These are phyloP conservation scores for Bryum argenteum DNA, from an alignment of 225 moss, liverwort and hornwort species.

Conservation along the genomic window DNA sequence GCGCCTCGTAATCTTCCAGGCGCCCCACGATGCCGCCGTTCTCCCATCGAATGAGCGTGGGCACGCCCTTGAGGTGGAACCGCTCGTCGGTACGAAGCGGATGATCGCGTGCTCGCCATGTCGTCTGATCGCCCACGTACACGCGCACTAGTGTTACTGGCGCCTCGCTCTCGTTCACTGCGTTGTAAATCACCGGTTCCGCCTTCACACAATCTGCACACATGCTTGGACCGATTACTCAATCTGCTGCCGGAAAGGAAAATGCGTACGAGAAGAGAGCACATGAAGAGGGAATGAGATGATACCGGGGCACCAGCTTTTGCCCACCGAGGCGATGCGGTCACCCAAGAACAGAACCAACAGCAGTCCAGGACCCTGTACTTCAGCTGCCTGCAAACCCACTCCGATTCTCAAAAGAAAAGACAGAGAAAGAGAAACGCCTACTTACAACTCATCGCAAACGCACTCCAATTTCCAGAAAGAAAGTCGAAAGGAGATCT, in stretches of 20 bases:
- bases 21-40: constrained; percentile 72
- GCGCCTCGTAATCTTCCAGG: constrained; percentile 85
- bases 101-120: constrained; percentile 78
- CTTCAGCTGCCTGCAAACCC: constrained; percentile 59
- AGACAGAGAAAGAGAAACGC: too few species aligned
- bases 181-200: constrained; percentile 87
- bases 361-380: constrained; percentile 74
- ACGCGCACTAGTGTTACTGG: constrained; percentile 76
- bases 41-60: constrained; percentile 86
- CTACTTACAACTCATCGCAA: constrained; percentile 54
- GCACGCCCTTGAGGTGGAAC: constrained; percentile 77
- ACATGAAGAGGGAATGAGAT: not conserved
- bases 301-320: constrained; percentile 93
- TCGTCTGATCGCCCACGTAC: constrained; percentile 77
- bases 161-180: constrained; percentile 57
- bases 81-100: constrained; percentile 67
- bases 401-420: constrained; percentile 1
- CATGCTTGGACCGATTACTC: not conserved
- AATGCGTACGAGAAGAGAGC: not conserved
- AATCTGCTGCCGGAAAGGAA: not conserved
- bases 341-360: constrained; percentile 87
- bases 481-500: not conserved
- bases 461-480: constrained; percentile 5
- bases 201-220: constrained; percentile 91
- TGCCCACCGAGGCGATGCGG: constrained; percentile 74